Conservation (phyloP, 2,329 filamentous ascomycete species). For the Trichoderma breve region DNA sequence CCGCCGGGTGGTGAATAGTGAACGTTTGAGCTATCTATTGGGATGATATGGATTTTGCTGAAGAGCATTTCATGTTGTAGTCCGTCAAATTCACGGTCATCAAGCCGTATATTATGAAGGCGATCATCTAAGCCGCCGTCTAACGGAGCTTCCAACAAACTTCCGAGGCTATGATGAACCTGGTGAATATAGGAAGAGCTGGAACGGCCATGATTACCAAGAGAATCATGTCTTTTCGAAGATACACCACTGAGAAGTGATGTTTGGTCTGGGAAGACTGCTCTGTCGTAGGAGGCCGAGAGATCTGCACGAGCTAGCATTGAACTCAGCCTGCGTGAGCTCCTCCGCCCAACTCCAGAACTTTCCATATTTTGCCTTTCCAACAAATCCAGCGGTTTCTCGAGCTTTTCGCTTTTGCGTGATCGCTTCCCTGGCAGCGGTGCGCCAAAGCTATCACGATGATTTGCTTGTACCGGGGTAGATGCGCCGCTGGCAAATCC, state of each 20-base stretch:
- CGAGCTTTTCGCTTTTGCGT: slow-evolving; percentile 51
- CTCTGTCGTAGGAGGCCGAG: slow-evolving; percentile 77
- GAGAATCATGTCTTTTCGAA: slow-evolving; percentile 67
- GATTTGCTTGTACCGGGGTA: slow-evolving; percentile 69
- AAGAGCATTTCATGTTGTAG: slow-evolving; percentile 71
- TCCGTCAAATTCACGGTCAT: slow-evolving; percentile 69
- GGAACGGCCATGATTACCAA: slow-evolving; percentile 46
- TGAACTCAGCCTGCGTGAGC: slow-evolving; percentile 82
- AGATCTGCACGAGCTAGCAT: slow-evolving; percentile 84
- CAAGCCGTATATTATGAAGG: slow-evolving; percentile 69
- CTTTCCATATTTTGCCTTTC: slow-evolving; percentile 62
- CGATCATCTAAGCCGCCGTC: slow-evolving; percentile 70
- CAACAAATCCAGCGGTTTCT: slow-evolving; percentile 61
- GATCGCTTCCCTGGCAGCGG: slow-evolving; percentile 52
- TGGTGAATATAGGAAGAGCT: slow-evolving; percentile 46
- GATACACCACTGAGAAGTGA: slow-evolving; percentile 42
- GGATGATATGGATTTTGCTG: slow-evolving; percentile 66
- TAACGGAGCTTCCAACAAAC: slow-evolving; percentile 65
- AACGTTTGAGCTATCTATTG: slow-evolving; percentile 59
- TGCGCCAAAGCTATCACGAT: slow-evolving; percentile 75
- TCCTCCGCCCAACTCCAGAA: slow-evolving; percentile 53
- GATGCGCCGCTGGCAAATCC: slow-evolving; percentile 70
- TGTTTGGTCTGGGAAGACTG: slow-evolving; percentile 70
- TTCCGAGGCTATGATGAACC: slow-evolving; percentile 54
- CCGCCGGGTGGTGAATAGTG: slow-evolving; percentile 57